A percentile compares a stretch with the other conserved stretches of the same genome.
These are phyloP conservation scores for Periconia macrospinosa DNA, from an alignment of 2,329 filamentous ascomycete species.

Conservation along the genomic window DNA sequence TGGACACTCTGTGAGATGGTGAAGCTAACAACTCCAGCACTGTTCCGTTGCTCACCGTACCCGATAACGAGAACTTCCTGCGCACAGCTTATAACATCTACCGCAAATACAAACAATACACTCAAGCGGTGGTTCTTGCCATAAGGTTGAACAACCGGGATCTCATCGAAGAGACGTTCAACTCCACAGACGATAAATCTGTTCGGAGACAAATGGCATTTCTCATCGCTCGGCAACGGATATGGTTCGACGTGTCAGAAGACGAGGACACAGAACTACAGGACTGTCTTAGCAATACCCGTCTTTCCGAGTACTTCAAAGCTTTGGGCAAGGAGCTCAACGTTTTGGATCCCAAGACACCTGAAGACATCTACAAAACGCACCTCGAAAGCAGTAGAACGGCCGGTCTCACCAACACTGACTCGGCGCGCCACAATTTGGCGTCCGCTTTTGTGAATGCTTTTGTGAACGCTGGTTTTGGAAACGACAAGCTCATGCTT, in stretches of 20 bases:
- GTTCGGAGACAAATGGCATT: slow-evolving; percentile 94
- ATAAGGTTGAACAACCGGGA: slow-evolving; percentile 88
- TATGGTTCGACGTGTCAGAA: slow-evolving; percentile 73
- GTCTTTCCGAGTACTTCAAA: slow-evolving; percentile 90
- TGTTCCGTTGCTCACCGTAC: slow-evolving; percentile 96
- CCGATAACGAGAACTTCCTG: slow-evolving; percentile 95
- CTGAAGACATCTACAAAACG: slow-evolving; percentile 99
- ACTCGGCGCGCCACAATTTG: slow-evolving; percentile 93
- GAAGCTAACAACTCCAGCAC: slow-evolving; percentile 60
- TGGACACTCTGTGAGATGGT: slow-evolving; percentile 1
- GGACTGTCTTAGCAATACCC: slow-evolving; percentile 85
- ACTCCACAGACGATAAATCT: slow-evolving; percentile 75
- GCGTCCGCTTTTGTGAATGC: slow-evolving; percentile 96
- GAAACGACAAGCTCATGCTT: slow-evolving; percentile 97
- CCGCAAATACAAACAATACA: slow-evolving; percentile 86
- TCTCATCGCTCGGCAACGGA: slow-evolving; percentile 87
- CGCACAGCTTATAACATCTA: slow-evolving; percentile 93
- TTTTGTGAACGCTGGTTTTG: slow-evolving; percentile 94
- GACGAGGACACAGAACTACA: slow-evolving; percentile 74
- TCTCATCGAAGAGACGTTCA: slow-evolving; percentile 80
- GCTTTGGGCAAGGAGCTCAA: slow-evolving; percentile 93
- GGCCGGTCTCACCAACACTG: slow-evolving; percentile 88
- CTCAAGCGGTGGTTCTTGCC: slow-evolving; percentile 90
- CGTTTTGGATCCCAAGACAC: slow-evolving; percentile 92
- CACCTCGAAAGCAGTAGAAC: slow-evolving; percentile 95